Conservation (phyloP, 768 basidiomycete species). For the Tylopilus felleus region DNA sequence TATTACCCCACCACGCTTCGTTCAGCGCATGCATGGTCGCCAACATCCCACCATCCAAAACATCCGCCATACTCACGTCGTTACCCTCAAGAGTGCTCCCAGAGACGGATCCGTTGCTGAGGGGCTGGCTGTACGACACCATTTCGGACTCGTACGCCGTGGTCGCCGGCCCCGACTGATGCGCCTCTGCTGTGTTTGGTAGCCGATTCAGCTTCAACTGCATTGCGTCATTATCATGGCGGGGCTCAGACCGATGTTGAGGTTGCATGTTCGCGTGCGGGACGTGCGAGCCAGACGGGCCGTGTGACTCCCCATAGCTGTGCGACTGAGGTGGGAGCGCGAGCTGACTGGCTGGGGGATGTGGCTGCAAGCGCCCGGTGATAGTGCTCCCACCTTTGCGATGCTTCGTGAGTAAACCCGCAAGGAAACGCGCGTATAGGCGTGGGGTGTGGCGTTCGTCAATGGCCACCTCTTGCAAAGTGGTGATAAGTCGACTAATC, state of each 20-base stretch:
- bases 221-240: constrained; percentile 30
- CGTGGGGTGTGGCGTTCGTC: constrained; percentile 81
- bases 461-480: constrained; percentile 69
- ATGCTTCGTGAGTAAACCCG: constrained; percentile 64
- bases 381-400: constrained; percentile 61
- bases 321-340: constrained; percentile 11
- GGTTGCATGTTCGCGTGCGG: constrained; percentile 16
- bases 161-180: background rate
- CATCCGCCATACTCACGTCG: constrained; percentile 27
- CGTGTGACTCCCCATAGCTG: constrained; percentile 26
- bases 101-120: background rate
- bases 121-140: constrained; percentile 36
- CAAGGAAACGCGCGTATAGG: constrained; percentile 76
- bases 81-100: background rate
- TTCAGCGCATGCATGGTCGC: constrained; percentile 73
- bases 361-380: constrained; percentile 50
- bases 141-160: constrained; percentile 35
- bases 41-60: constrained; percentile 51
- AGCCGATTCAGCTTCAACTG: constrained; percentile 24
- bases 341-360: constrained; percentile 43
- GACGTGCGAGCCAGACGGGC: constrained; percentile 26
- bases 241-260: constrained; percentile 14
- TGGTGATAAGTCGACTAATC: constrained; percentile 70
- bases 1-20: constrained; percentile 70
- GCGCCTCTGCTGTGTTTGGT: background rate